phyloP scores from a whole-genome alignment of 106 monocot species.

The Triglochin maritima region DNA sequence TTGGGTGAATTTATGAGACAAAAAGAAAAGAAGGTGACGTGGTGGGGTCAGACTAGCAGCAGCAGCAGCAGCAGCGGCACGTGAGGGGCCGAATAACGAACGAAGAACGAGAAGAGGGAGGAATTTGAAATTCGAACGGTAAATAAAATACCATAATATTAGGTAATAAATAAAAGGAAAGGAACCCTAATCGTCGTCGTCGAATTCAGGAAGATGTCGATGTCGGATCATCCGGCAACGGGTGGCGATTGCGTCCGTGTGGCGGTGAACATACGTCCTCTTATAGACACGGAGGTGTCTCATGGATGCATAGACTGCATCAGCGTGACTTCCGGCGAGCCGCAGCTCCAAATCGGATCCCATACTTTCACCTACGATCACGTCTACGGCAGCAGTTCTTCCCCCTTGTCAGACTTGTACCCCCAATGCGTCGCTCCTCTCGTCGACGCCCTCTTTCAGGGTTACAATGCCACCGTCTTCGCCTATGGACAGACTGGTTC shows the following conservation, averaged over 20 bases:
- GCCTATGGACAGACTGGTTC: constrained; percentile 99
- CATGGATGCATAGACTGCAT: constrained; percentile 81
- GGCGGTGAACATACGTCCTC: constrained; percentile 79
- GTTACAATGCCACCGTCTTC: constrained; percentile 92
- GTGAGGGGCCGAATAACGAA: too few relatives aligned
- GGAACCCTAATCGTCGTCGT: too few relatives aligned
- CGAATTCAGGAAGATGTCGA: too few relatives aligned
- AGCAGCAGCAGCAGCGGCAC: too few relatives aligned
- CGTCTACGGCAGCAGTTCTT: constrained; percentile 60
- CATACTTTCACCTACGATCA: constrained; percentile 88
- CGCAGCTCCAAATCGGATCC: constrained; percentile 87
- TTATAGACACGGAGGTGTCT: constrained; percentile 60
- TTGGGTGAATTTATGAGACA: too few relatives aligned
- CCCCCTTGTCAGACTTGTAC: constrained; percentile 42
- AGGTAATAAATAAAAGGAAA: too few relatives aligned
- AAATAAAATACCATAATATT: too few relatives aligned
- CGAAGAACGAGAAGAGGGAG: too few relatives aligned
- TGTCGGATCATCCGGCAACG: too few relatives aligned
- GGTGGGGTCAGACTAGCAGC: too few relatives aligned
- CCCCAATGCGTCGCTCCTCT: constrained; percentile 70
- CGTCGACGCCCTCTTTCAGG: constrained; percentile 71
- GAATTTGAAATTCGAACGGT: too few relatives aligned
- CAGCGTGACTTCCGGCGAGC: constrained; percentile 64
- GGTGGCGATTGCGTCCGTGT: constrained; percentile 69
- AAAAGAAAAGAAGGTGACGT: too few relatives aligned